These are phyloP conservation scores for Cyberlindnera amylophila DNA, from an alignment of 805 yeast genomes.

Conservation along the genomic window DNA sequence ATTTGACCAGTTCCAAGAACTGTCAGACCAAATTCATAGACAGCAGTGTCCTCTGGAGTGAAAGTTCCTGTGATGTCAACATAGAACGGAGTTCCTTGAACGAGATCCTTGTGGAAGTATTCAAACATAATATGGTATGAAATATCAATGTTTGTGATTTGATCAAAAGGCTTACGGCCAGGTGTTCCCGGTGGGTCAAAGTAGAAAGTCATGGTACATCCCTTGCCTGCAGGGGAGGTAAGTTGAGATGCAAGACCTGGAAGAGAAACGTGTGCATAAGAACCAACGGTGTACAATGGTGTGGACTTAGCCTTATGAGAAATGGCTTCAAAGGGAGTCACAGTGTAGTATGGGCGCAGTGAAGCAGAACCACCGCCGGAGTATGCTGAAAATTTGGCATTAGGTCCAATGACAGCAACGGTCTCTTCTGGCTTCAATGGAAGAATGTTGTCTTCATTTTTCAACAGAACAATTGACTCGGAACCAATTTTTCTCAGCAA, in stretches of 20 bases:
- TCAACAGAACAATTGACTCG: constrained; percentile 52
- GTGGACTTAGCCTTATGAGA: constrained; percentile 25
- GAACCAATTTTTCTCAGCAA: constrained; percentile 40
- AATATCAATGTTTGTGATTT: constrained; percentile 18
- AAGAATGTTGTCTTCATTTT: constrained; percentile 43
- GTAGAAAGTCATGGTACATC: constrained; percentile 27
- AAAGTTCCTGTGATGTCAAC: constrained; percentile 43
- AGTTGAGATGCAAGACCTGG: constrained; percentile 29
- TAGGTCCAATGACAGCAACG: constrained; percentile 57
- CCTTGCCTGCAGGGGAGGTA: constrained; percentile 25
- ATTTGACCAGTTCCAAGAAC: constrained; percentile 53
- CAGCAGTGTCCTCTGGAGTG: constrained; percentile 43
- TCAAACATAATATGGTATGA: constrained; percentile 28
- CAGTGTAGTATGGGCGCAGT: constrained; percentile 42
- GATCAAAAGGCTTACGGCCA: constrained; percentile 29
- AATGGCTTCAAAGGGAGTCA: constrained; percentile 48
- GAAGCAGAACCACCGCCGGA: constrained; percentile 66
- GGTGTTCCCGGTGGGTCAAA: constrained; percentile 20
- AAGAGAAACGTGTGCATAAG: constrained; percentile 31
- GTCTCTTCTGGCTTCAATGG: constrained; percentile 43
- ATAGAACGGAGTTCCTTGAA: constrained; percentile 32
- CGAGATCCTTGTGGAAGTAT: constrained; percentile 23
- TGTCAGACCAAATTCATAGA: constrained; percentile 47
- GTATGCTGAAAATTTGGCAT: constrained; percentile 44
- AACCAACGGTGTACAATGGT: constrained; percentile 33